Base-by-base conservation (phyloP, 2,329 filamentous ascomycete genomes). In the Pseudopithomyces chartarum region DNA sequence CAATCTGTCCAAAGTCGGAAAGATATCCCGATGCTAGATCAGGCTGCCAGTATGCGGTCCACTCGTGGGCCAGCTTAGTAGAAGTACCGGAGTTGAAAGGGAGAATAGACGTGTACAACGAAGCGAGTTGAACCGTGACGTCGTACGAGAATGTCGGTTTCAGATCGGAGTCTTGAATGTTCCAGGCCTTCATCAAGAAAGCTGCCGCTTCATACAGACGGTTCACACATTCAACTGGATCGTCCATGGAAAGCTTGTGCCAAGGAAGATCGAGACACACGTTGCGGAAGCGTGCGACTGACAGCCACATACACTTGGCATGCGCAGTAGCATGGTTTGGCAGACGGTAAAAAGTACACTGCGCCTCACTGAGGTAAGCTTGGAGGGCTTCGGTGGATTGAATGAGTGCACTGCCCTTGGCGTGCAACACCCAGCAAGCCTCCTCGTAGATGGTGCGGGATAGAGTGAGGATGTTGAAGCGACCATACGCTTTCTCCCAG, bases 391-490 rank as follows among this genome's bases (percentile, higher is more conserved):
- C n/a, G 36, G 38, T 44, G 0, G 57, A 33, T 2, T 57, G 20
- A 6, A 65, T 19, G 2, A 49, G 23, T 2, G 62, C 44, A 5
- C 12, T 32, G 11, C 56, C 58, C 22, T 55, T 51, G 11, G 40
- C 55, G 42, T 42, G 49, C 3, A 64, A 19, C 2, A 62, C 59
- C 59, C 59, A 65, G 11, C 39, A 40, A 2, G 61, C 61, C 36
- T 65, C 63, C 12, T 40, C 45, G 2, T 56, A 44, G 32, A 64
- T 45, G 1, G 34, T 32, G 38, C 56, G 58, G 2, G 59, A 58
- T 8, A 62, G 19, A 6, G 54, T 47, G 1, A 65, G 56, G 12
- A 62, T 51, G 15, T 57, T 62, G 56, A 64, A 64, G 2, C 58
- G 54, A 6, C 63, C 59, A 10, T 44, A 39, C 15, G 36, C 32